Conservation (phyloP, 2,329 filamentous ascomycete species). For the Raffaelea albimanens region DNA sequence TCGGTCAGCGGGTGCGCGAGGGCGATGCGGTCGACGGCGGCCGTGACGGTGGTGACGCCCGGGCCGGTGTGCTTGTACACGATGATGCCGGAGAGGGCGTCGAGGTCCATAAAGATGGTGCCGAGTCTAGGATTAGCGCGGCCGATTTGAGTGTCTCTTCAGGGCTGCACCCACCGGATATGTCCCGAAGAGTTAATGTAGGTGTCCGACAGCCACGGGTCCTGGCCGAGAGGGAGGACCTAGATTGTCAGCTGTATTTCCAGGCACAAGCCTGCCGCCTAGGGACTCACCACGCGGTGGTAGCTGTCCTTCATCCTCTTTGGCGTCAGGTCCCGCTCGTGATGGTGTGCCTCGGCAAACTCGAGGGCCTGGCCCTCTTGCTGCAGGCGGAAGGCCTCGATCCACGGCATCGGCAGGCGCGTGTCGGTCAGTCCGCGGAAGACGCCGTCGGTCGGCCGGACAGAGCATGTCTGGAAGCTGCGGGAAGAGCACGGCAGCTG, state of each 20-base stretch:
- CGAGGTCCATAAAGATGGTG: conserved; percentile 70
- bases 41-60: conserved; percentile 40
- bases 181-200: conserved; percentile 71
- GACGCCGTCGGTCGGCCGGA: conserved; percentile 23
- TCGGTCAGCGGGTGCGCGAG: conserved; percentile 64
- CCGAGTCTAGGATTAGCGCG: conserved; percentile 40
- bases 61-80: conserved; percentile 60
- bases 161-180: conserved; percentile 44
- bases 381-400: conserved; percentile 54
- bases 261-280: neutral
- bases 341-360: conserved; percentile 14
- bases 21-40: conserved; percentile 39
- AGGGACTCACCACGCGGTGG: conserved; percentile 52
- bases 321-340: conserved; percentile 48
- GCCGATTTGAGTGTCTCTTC: too few relatives aligned
- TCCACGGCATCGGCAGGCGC: conserved; percentile 48
- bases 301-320: conserved; percentile 65
- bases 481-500: neutral
- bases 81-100: conserved; percentile 67
- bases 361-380: conserved; percentile 27
- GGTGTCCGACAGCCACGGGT: conserved; percentile 68
- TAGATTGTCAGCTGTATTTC: neutral
- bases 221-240: conserved; percentile 55
- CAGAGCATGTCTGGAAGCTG: neutral
- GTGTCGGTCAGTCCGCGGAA: conserved; percentile 26